Evolutionary conservation across 2,329 filamentous ascomycete species (phyloP).

Genomic region (Phialemoniopsis sp.): DNA sequence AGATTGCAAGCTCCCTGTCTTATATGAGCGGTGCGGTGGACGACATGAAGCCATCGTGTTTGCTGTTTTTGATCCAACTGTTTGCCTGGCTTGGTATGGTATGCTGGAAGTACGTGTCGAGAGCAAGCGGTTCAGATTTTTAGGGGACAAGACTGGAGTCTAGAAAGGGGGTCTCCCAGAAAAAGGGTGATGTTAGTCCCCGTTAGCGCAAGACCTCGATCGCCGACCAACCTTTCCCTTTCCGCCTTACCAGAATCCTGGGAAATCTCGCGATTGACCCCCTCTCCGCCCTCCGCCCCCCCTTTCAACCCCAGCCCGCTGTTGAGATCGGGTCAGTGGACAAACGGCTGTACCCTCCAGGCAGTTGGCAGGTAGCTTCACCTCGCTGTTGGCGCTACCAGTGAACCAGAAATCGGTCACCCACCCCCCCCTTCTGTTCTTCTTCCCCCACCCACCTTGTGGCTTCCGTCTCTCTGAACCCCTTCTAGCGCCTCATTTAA

Average conservation of each 20-base stretch:
- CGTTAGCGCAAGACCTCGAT: conserved; percentile 1
- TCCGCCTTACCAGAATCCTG: not conserved
- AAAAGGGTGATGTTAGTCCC: not conserved
- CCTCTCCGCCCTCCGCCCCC: not conserved
- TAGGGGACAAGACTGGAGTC: not conserved
- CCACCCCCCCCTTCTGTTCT: too few species aligned
- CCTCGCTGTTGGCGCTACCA: not conserved
- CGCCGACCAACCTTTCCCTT: not conserved
- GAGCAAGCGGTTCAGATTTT: too few species aligned
- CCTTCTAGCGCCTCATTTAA: too few species aligned
- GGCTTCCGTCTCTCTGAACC: too few species aligned
- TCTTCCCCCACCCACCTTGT: too few species aligned
- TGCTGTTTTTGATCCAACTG: not conserved
- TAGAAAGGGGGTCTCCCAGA: not conserved
- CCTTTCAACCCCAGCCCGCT: too few species aligned
- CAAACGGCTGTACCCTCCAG: too few species aligned
- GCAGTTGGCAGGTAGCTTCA: not conserved
- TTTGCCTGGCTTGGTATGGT: not conserved
- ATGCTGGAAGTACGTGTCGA: not conserved
- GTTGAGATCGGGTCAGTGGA: too few species aligned
- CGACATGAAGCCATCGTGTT: not conserved
- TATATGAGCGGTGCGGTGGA: too few species aligned
- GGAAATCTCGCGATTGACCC: not conserved
- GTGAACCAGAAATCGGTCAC: too few species aligned
- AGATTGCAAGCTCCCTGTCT: too few species aligned